A percentile compares a stretch with the other conserved stretches of the same genome.
phyloP scores from a whole-genome alignment of 208 protist genomes.

The Angomonas ambiguus region DNA sequence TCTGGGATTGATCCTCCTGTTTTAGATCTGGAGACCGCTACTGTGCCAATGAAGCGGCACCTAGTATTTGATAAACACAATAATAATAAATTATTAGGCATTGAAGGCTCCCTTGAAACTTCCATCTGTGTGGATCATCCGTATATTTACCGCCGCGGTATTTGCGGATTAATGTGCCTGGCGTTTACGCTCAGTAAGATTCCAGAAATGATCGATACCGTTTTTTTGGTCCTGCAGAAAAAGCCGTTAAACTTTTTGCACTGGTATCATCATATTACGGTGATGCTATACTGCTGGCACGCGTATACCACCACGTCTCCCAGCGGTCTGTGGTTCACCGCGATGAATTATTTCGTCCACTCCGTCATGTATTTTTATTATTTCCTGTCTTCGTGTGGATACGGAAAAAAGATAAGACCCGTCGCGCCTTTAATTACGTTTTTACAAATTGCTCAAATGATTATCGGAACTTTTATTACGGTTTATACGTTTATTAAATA shows the following conservation, averaged over 20 bases:
- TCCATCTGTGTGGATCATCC: slow-evolving; percentile 42
- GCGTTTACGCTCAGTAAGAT: slow-evolving; percentile 71
- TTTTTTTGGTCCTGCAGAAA: slow-evolving; percentile 68
- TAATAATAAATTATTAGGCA: slow-evolving; percentile 18
- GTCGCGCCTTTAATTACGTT: slow-evolving; percentile 73
- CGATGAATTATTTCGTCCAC: slow-evolving; percentile 92
- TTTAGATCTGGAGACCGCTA: slow-evolving; percentile 20
- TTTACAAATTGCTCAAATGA: slow-evolving; percentile 86
- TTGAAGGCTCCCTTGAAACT: slow-evolving; percentile 42
- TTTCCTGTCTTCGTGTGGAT: slow-evolving; percentile 44
- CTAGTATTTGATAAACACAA: slow-evolving; percentile 22
- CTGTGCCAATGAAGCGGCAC: slow-evolving; percentile 24
- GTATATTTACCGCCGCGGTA: slow-evolving; percentile 33
- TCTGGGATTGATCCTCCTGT: slow-evolving; percentile 22
- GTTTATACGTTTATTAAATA: slow-evolving; percentile 33
- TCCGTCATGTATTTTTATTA: slow-evolving; percentile 94
- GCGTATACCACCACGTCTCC: slow-evolving; percentile 28
- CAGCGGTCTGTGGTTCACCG: slow-evolving; percentile 65
- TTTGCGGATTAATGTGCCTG: slow-evolving; percentile 42
- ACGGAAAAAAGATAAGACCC: slow-evolving; percentile 32
- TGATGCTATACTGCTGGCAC: slow-evolving; percentile 87
- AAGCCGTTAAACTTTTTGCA: slow-evolving; percentile 79
- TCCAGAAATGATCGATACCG: slow-evolving; percentile 74
- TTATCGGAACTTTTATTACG: slow-evolving; percentile 66
- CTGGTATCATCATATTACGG: slow-evolving; percentile 90